phyloP scores from a whole-genome alignment of 1,139 yeast genomes.

The Yamadazyma atmosphaerica region DNA sequence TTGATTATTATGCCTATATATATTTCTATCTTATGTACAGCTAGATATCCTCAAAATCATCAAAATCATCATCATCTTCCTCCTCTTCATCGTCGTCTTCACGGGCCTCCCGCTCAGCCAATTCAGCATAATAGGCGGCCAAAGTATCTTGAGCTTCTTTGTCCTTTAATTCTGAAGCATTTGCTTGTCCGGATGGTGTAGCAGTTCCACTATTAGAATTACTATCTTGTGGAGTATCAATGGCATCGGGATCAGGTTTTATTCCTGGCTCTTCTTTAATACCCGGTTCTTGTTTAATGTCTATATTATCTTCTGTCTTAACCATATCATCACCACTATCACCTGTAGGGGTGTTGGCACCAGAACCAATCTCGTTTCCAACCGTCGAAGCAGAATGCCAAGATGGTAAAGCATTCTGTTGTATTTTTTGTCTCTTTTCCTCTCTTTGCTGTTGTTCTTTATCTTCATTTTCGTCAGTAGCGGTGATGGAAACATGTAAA shows the following conservation, averaged over 20 bases:
- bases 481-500: slow-evolving; percentile 86
- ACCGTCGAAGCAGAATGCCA: slow-evolving; percentile 95
- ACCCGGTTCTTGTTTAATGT: neutral
- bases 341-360: slow-evolving; percentile 30
- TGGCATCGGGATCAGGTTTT: slow-evolving; percentile 9
- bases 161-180: slow-evolving; percentile 43
- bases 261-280: slow-evolving; percentile 9
- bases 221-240: slow-evolving; percentile 16
- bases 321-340: neutral
- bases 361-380: slow-evolving; percentile 49
- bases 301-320: no score
- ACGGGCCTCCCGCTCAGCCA: slow-evolving; percentile 61
- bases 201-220: slow-evolving; percentile 12
- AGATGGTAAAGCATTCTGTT: slow-evolving; percentile 92
- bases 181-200: slow-evolving; percentile 11
- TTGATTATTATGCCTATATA: no score
- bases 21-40: no score
- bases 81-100: slow-evolving; percentile 66
- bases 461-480: slow-evolving; percentile 79
- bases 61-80: slow-evolving; percentile 52
- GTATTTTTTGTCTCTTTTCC: slow-evolving; percentile 69
- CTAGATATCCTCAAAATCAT: slow-evolving; percentile 48
- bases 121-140: slow-evolving; percentile 75
- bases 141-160: slow-evolving; percentile 74
- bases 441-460: slow-evolving; percentile 67